Base-by-base conservation (phyloP, 768 basidiomycete species). In the Sarcomyxa edulis region DNA sequence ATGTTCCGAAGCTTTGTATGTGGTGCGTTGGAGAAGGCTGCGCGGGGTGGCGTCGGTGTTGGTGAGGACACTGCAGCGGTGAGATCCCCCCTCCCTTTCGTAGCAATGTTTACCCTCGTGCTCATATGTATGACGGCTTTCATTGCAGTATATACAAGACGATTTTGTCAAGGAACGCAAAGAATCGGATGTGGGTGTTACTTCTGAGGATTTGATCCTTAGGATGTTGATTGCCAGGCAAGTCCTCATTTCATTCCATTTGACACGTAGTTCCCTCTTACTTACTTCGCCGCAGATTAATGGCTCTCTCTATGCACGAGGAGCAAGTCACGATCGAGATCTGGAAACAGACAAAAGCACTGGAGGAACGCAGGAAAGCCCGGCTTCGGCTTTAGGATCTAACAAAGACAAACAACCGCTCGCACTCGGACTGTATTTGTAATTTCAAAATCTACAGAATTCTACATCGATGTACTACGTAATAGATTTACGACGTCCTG, bases 171-270 rank as follows among this genome's bases (percentile, higher is more conserved):
- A 56, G 9, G 66, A 71, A 48, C 51, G 72, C n/a, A n/a, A n/a
- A 22, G 56, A 62, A 40, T 42, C 74, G 19, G 53, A 48, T 40
- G 59, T 61, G 35, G 38, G 40, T 7, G 53, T 71, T 23, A 66
- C 66, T 20, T 60, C 78, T 1, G 78, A 88, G 15, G 76, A 85
- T 43, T 64, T 91, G 35, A 71, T 84, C 40, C 72, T 71, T 36
- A 62, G 76, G 36, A 84, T 90, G 75, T 71, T 72, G 29, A 54
- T 85, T 11, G 78, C 85, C 20, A 79, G 80, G 87, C 89, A 32
- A 36, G 73, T 31, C 12, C 9, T 10, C 33, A 9, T 35, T 16
- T 19, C 7, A 35, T 20, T 14, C n/a, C n/a, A 14, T 19, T 3
- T 19, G 16, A 12, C 18, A 35, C 16, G 9, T 7, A 23, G n/a